Conservation (phyloP, 441 rosid species). For the Cnidoscolus chayamansa region DNA sequence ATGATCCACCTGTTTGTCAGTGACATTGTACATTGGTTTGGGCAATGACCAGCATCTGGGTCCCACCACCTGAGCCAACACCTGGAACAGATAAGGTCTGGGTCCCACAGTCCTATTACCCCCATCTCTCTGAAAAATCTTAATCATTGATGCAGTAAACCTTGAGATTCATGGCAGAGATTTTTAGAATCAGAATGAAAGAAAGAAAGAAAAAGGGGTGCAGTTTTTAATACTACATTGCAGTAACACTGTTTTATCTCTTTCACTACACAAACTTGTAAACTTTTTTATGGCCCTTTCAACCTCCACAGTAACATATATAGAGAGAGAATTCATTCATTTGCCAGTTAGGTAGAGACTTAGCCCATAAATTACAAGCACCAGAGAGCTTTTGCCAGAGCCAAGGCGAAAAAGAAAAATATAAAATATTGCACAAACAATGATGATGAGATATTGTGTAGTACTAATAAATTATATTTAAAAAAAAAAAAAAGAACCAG, state of each 20-base stretch:
- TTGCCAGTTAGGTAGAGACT: slow-evolving; percentile 36
- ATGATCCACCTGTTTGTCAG: slow-evolving; percentile 86
- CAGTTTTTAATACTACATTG: background rate
- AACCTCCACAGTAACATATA: background rate
- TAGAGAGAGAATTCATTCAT: slow-evolving; percentile 11
- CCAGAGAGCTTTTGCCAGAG: slow-evolving; percentile 14
- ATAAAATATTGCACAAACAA: slow-evolving; percentile 25
- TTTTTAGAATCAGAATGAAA: slow-evolving; percentile 18
- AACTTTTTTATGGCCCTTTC: slow-evolving; percentile 3
- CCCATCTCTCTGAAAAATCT: slow-evolving; percentile 23
- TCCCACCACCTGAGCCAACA: slow-evolving; percentile 60
- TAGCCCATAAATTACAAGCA: slow-evolving; percentile 12
- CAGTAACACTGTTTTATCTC: slow-evolving; percentile 36
- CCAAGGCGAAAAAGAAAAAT: background rate
- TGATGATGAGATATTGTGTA: slow-evolving; percentile 15
- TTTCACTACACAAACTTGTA: too few species aligned
- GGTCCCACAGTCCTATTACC: slow-evolving; percentile 32
- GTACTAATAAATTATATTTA: slow-evolving; percentile 6
- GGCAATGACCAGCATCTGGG: slow-evolving; percentile 54
- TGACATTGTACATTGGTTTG: slow-evolving; percentile 53
- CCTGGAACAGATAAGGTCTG: slow-evolving; percentile 56
- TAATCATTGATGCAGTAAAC: slow-evolving; percentile 49
- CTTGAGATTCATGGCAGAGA: slow-evolving; percentile 37
- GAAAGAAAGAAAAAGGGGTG: background rate
- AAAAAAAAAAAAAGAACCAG: background rate